These are phyloP conservation scores for Hamiltosporidium tvaerminnensis DNA, from an alignment of 371 early-diverging fungal genomes.

Conservation along the genomic window DNA sequence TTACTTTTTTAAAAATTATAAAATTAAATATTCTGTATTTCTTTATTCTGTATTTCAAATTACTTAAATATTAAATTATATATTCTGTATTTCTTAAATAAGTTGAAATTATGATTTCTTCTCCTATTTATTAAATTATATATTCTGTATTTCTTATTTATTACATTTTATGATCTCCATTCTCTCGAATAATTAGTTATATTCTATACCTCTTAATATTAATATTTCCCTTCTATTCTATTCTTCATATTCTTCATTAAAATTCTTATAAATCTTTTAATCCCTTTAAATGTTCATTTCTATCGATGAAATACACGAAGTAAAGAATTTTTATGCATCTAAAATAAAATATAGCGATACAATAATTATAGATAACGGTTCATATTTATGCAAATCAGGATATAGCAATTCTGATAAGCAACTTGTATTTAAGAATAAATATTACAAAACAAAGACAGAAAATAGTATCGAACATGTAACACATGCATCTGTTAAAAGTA, in stretches of 20 bases:
- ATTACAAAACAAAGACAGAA: no score
- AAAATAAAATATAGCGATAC: conserved; percentile 4
- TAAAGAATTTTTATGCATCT: not conserved
- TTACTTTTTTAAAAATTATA: no score
- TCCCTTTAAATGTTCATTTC: not conserved
- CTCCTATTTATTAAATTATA: no score
- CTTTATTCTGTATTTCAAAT: not conserved
- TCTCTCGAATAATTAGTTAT: no score
- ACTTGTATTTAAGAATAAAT: conserved; percentile 35
- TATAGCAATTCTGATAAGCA: conserved; percentile 3
- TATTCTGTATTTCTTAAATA: not conserved
- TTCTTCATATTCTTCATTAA: not conserved
- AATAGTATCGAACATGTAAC: no score
- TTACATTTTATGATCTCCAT: no score
- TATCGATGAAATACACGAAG: not conserved
- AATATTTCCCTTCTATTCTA: not conserved
- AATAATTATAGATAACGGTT: conserved; percentile 50
- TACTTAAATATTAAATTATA: not conserved
- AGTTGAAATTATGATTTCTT: no score
- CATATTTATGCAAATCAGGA: conserved; percentile 49
- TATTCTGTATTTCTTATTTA: no score
- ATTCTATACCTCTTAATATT: no score
- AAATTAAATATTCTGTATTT: conserved; percentile 2
- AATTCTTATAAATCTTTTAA: not conserved
- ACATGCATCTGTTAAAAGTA: conserved; percentile 27